Conservation (phyloP, 2,329 filamentous ascomycete genomes). For the Fusarium ambrosium region DNA sequence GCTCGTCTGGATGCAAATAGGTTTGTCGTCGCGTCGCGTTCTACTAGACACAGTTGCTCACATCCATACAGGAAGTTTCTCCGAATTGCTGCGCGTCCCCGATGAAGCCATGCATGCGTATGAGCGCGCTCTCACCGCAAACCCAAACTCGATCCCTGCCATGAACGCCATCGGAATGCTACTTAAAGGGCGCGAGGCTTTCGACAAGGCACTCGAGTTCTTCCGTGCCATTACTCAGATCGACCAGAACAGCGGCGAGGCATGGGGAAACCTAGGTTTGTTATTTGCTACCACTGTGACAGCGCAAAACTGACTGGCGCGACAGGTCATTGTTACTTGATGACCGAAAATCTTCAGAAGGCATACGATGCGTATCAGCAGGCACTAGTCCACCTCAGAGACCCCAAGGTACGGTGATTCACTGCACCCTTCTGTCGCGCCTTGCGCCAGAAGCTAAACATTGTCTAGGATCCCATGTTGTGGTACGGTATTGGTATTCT, state of each 20-base stretch:
- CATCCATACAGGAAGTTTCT: slow-evolving; percentile 77
- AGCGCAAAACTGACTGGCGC: slow-evolving; percentile 31
- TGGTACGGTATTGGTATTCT: slow-evolving; percentile 99
- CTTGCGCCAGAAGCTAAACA: slow-evolving; percentile 23
- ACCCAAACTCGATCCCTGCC: slow-evolving; percentile 87
- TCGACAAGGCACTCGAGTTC: slow-evolving; percentile 93
- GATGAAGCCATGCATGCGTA: slow-evolving; percentile 93
- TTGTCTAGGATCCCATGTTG: slow-evolving; percentile 85
- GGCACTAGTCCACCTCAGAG: slow-evolving; percentile 90
- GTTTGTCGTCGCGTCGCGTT: slow-evolving; percentile 65
- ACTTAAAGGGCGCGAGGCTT: slow-evolving; percentile 91
- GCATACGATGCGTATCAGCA: slow-evolving; percentile 98
- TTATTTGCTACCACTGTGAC: slow-evolving; percentile 22
- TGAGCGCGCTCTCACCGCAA: slow-evolving; percentile 89
- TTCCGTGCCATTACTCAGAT: slow-evolving; percentile 91
- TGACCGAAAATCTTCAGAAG: slow-evolving; percentile 98
- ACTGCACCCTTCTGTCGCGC: not conserved
- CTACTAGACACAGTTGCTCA: slow-evolving; percentile 36
- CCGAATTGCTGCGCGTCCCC: slow-evolving; percentile 87
- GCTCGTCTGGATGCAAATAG: slow-evolving; percentile 90
- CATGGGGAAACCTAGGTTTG: slow-evolving; percentile 94
- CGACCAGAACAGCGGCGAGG: slow-evolving; percentile 90
- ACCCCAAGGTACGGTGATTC: slow-evolving; percentile 81
- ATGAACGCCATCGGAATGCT: slow-evolving; percentile 97
- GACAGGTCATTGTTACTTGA: slow-evolving; percentile 94